Base-by-base conservation (phyloP, 73 alveolate genomes). In the Diophrys sp. region DNA sequence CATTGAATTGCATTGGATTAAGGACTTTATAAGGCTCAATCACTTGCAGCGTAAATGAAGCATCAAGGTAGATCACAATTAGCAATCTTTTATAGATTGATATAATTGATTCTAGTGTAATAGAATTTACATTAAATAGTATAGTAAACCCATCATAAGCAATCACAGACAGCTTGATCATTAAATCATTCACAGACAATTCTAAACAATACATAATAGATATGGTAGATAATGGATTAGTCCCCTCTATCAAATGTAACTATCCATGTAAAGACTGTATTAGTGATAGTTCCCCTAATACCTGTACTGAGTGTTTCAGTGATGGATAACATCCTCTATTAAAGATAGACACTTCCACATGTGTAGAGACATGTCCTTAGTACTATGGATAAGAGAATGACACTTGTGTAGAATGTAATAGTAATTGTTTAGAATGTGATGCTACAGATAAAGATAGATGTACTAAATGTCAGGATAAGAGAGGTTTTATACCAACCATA, bases 231-330 rank as follows among this genome's bases (percentile, higher is more conserved):
- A 71, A 28, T 34, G 84, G 84, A 25, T 29, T 82, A 24, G 29
- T 57, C 29, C 90, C 90, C 0, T 31, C 79, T 0, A 70, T 82
- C 11, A 73, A 31, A 14, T 82, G 90, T 44, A 82, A 73, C 67
- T 82, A 82, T 53, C 90, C 90, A 0, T 82, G 90, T 70, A 73
- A 71, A 18, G 75, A 70, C 31, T 82, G 90, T 66, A 69, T 30
- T 25, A 18, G 18, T 44, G 67, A 2, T 68, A 2, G 5, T 23
- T 14, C 29, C 23, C 31, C 75, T 28, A 5, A 14, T 23, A n/a
- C 11, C 23, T 28, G 25, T 25, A 31, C 25, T 2, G 23, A 68
- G 55, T 68, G 31, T 29, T 68, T 68, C n/a, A n/a, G n/a, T n/a
- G n/a, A n/a, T n/a, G n/a, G n/a, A n/a, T n/a, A n/a, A n/a, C n/a